Evolutionary conservation across 192 early-diverging fungal species (phyloP).

Genomic region (Physocladia obscura): DNA sequence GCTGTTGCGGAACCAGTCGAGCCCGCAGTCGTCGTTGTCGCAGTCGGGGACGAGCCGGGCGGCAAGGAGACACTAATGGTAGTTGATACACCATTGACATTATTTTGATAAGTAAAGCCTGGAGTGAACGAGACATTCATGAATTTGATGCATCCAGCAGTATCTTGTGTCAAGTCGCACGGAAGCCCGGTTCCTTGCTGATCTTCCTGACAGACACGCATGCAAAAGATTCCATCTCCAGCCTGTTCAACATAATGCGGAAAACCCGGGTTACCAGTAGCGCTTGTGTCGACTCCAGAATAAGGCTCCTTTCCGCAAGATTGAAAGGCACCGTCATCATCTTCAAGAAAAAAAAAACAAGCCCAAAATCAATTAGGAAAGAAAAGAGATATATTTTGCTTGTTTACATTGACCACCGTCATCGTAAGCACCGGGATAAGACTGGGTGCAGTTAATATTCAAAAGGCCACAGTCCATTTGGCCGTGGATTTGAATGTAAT

Average conservation of each 20-base stretch:
- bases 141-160: neutral
- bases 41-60: neutral
- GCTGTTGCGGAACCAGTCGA: neutral
- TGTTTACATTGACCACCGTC: slow-evolving; percentile 25
- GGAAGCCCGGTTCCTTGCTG: neutral
- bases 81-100: neutral
- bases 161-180: slow-evolving; percentile 2
- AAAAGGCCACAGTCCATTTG: slow-evolving; percentile 24
- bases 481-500: slow-evolving; percentile 31
- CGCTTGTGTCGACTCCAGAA: slow-evolving; percentile 22
- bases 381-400: too few relatives aligned
- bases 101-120: slow-evolving; percentile 8
- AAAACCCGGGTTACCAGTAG: slow-evolving; percentile 11
- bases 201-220: slow-evolving; percentile 23
- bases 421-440: slow-evolving; percentile 18
- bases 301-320: slow-evolving; percentile 43
- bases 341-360: slow-evolving; percentile 1
- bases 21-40: neutral
- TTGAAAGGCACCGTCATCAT: slow-evolving; percentile 18
- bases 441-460: slow-evolving; percentile 27
- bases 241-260: slow-evolving; percentile 32
- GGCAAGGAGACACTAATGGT: neutral
- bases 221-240: slow-evolving; percentile 41
- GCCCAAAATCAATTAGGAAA: neutral
- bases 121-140: neutral